Evolutionary conservation across 2,329 filamentous ascomycete species (phyloP), one percentile per base, ranked within the genome.

Genomic region (Ceratocystis ficicola): DNA sequence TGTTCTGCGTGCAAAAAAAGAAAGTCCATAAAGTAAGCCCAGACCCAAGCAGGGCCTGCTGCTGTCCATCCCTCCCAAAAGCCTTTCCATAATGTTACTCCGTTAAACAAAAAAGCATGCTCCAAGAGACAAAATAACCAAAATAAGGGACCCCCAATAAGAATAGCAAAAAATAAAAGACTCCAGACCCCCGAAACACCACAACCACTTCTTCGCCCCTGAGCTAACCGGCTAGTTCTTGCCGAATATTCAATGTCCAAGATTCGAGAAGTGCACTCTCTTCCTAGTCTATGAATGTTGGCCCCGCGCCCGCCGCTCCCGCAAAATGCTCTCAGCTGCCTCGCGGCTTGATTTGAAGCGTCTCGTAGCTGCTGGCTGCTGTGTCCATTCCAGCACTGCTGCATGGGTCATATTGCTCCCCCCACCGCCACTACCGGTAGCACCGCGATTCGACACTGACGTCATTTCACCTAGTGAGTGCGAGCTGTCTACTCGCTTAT

Each of bases 281-380:
- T 44, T 20, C 17, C 44, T 52, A 25, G 2, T 5, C 55, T 59
- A 59, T 28, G 55, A 36, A 7, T 59, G 55, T 32, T 55, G 50
- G 17, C 63, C 62, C n/a, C 64, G 36, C 7, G 30, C 32, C 30
- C 62, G 59, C 41, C 67, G 61, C 44, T 68, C 67, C 17, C 64
- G 50, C 60, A 68, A 46, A 25, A 68, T 67, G 57, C 66, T 67
- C 50, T 67, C 66, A 17, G 66, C 66, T 15, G 66, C 63, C 25
- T 67, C 67, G n/a, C 67, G 60, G 7, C 62, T 62, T 12, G 64
- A 64, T 61, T 66, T 68, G 57, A 63, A 66, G 30, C 64, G 63
- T 22, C 67, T 44, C n/a, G 62, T 68, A 15, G 64, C 67, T 25
- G 61, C 63, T 36, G 66, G 66, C 46, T 67, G 65, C 52, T 67